Evolutionary conservation across 2,329 filamentous ascomycete genomes (phyloP), one percentile per base, ranked within the genome.

Genomic region (Botryotinia narcissicola): DNA sequence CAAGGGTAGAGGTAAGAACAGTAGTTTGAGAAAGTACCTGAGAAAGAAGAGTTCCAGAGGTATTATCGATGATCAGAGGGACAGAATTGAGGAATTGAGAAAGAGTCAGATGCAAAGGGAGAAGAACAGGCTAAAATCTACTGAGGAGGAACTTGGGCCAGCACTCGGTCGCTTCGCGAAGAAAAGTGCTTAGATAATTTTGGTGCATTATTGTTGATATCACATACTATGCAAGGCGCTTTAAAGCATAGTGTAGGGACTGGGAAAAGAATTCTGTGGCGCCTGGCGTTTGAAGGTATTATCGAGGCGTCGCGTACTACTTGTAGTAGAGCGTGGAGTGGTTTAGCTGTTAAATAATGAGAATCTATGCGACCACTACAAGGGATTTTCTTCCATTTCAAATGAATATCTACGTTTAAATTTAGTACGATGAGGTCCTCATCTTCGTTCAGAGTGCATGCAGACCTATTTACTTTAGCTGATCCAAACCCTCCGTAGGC

Each of bases 1-100:
- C 81, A 88, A 92, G 72, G 94, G 93, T 29, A 87, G 95, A 73
- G 96, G 96, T 72, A 94, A 95, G 87, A 99, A 97, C 81, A 94
- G 92, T 78, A 93, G 93, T 74, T 84, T 98, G 76, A 91, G 94
- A 80, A 94, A 95, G 82, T 95, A 97, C 81, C 83, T 98, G 80
- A 87, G 96, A 77, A 98, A 98, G 89, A 95, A 96, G 85, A 91
- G 93, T 63, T 91, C 92, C 80, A 93, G 92, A 87, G 98, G 98
- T 82, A 89, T 99, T 73, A 94, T 99, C 82, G 96, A 99, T 85
- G 96, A 98, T 87, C 95, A 95, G 88, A 91, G 93, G 81, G 83
- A 97, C 82, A 91, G 91, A 81, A 91, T 95, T 66, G 93, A 98
- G 82, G 93, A 94, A 83, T 86, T 97, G 81, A 91, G 92, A 85